These are phyloP conservation scores for Angomonas ambiguus DNA, from an alignment of 208 protist species.

Conservation along the genomic window DNA sequence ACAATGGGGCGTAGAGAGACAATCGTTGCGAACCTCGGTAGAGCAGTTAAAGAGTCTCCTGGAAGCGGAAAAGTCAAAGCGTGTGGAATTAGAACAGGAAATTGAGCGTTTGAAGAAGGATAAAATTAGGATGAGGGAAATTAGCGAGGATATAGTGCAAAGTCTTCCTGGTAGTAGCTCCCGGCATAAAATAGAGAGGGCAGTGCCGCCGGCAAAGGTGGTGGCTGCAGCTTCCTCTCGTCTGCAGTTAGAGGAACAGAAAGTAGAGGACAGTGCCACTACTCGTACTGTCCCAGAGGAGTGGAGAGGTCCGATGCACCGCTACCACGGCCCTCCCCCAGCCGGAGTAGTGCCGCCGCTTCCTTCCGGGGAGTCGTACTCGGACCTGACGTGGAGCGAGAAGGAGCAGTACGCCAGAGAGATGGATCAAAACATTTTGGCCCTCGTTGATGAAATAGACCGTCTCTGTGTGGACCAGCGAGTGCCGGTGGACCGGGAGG, in stretches of 20 bases:
- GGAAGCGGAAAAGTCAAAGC: conserved; percentile 20
- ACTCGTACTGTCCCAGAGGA: not conserved
- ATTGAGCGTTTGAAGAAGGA: conserved; percentile 2
- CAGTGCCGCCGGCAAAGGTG: not conserved
- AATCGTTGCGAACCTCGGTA: conserved; percentile 12
- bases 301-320: not conserved
- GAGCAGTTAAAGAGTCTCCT: conserved; percentile 17
- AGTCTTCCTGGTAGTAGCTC: not conserved
- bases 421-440: not conserved
- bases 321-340: not conserved
- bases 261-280: not conserved
- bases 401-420: not conserved
- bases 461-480: not conserved
- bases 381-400: conserved; percentile 1
- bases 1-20: conserved; percentile 13
- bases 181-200: not conserved
- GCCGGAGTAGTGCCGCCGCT: not conserved
- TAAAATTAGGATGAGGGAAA: conserved; percentile 15
- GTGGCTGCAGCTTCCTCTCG: not conserved
- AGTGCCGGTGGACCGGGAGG: not conserved
- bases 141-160: not conserved
- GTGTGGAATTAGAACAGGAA: conserved; percentile 19
- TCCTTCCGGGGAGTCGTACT: not conserved
- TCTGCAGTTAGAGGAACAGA: not conserved
- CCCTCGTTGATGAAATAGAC: conserved; percentile 1